Percentiles rank a stretch among this genome's conserved stretches.
phyloP scores from a whole-genome alignment of 2,329 filamentous ascomycete species.

The Orbilia blumenaviensis region DNA sequence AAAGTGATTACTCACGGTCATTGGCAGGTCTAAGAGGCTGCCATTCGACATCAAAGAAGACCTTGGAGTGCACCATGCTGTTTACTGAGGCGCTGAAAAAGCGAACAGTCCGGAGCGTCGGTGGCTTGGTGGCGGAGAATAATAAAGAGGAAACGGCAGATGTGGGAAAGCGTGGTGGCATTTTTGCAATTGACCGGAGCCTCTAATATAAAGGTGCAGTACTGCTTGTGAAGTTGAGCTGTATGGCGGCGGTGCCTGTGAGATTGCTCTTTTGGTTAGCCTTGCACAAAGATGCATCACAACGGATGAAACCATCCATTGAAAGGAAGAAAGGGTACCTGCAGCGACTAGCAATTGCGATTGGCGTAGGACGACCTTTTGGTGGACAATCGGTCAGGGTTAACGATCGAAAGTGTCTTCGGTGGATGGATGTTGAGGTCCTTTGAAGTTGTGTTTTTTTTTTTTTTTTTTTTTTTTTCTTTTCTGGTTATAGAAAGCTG shows the following conservation, averaged over 20 bases:
- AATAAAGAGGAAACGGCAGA: conserved; percentile 21
- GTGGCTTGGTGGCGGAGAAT: not conserved
- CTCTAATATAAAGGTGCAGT: not conserved
- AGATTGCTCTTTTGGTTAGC: not conserved
- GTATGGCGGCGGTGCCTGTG: not conserved
- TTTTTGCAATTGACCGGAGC: conserved; percentile 2
- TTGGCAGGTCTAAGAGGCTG: conserved; percentile 9
- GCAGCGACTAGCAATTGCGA: not conserved
- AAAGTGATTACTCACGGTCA: not conserved
- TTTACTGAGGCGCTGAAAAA: conserved; percentile 14
- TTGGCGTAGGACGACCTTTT: not conserved
- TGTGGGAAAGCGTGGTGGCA: conserved; percentile 37
- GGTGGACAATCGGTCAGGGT: not conserved
- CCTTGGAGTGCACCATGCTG: conserved; percentile 36
- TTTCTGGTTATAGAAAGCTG: not conserved
- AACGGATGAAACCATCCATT: not conserved
- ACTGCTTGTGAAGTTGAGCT: not conserved
- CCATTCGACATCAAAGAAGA: conserved; percentile 45
- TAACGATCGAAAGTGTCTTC: not conserved
- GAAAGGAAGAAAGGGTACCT: not conserved
- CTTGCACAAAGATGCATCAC: not conserved
- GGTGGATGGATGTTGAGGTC: not conserved
- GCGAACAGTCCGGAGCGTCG: conserved; percentile 12
- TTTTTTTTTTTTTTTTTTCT: too few relatives aligned
- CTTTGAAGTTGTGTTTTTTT: not conserved